These are phyloP conservation scores for Pythium graminicola DNA, from an alignment of 352 stramenopile species.

Conservation along the genomic window DNA sequence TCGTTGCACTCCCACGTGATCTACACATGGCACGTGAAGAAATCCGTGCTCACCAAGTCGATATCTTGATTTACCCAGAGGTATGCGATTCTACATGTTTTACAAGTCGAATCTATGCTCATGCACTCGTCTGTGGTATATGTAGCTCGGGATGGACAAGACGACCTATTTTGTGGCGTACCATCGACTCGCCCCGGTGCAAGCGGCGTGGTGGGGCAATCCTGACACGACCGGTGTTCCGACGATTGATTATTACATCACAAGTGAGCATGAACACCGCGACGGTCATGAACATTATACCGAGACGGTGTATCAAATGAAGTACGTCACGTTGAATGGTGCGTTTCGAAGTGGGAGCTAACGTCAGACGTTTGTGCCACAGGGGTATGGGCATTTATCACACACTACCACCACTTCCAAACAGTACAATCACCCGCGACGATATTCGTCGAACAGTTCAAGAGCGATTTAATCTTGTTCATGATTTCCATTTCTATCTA, in stretches of 20 bases:
- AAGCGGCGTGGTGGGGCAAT: constrained; percentile 74
- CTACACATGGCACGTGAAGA: constrained; percentile 36
- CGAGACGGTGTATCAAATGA: constrained; percentile 49
- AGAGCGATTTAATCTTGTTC: constrained; percentile 48
- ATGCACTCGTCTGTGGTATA: background rate
- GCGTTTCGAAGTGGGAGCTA: background rate
- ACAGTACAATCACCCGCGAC: constrained; percentile 31
- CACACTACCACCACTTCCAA: constrained; percentile 31
- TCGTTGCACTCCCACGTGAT: constrained; percentile 49
- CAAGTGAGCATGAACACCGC: constrained; percentile 56
- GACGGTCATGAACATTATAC: constrained; percentile 48
- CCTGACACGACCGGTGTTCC: constrained; percentile 62
- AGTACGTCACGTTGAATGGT: constrained; percentile 28
- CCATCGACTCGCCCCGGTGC: constrained; percentile 50
- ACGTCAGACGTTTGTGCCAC: too few relatives aligned
- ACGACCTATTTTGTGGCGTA: constrained; percentile 73
- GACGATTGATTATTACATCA: constrained; percentile 62
- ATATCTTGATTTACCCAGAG: constrained; percentile 69
- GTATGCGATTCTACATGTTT: too few relatives aligned
- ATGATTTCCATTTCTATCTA: constrained; percentile 57
- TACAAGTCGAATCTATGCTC: too few relatives aligned
- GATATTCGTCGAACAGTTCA: constrained; percentile 42
- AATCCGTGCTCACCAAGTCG: constrained; percentile 42
- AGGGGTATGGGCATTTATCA: constrained; percentile 70
- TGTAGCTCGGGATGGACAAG: constrained; percentile 69